Conservation (phyloP, 164 flowering plant species). For the Macadamia integrifolia region DNA sequence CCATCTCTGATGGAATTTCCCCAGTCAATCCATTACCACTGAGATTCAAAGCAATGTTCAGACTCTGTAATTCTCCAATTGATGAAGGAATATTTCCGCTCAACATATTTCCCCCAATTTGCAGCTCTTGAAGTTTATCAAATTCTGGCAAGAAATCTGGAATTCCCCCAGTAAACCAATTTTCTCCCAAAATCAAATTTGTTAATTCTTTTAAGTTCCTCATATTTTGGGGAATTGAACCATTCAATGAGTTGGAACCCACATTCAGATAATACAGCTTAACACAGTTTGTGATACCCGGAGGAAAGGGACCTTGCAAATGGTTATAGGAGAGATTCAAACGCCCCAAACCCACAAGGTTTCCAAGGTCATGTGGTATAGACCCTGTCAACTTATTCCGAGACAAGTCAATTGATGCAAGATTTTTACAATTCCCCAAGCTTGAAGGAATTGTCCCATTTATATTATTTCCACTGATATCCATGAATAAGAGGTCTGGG, state of each 20-base stretch:
- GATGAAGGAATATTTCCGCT: conserved; percentile 45
- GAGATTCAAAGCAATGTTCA: background rate
- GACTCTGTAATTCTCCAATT: background rate
- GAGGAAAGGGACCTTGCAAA: conserved; percentile 40
- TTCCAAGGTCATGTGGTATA: conserved; percentile 40
- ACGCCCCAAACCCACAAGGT: conserved; percentile 23
- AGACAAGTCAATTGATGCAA: conserved; percentile 9
- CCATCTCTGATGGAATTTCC: conserved; percentile 11
- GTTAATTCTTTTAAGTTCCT: conserved; percentile 27
- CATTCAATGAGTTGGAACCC: conserved; percentile 42
- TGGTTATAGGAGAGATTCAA: conserved; percentile 38
- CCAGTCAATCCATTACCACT: background rate
- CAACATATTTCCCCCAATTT: conserved; percentile 59
- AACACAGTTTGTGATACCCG: conserved; percentile 32
- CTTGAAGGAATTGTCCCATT: conserved; percentile 44
- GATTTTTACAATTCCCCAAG: conserved; percentile 33
- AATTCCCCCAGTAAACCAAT: conserved; percentile 40
- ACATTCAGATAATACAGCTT: conserved; percentile 31
- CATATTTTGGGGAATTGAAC: conserved; percentile 37
- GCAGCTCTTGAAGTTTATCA: conserved; percentile 39
- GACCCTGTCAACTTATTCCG: conserved; percentile 28
- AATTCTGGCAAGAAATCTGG: conserved; percentile 42
- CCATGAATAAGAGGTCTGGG: conserved; percentile 22
- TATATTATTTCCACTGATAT: conserved; percentile 29
- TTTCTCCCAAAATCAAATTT: conserved; percentile 36